Conservation (phyloP, 2,329 filamentous ascomycete genomes). For the Diaporthe sp. region DNA sequence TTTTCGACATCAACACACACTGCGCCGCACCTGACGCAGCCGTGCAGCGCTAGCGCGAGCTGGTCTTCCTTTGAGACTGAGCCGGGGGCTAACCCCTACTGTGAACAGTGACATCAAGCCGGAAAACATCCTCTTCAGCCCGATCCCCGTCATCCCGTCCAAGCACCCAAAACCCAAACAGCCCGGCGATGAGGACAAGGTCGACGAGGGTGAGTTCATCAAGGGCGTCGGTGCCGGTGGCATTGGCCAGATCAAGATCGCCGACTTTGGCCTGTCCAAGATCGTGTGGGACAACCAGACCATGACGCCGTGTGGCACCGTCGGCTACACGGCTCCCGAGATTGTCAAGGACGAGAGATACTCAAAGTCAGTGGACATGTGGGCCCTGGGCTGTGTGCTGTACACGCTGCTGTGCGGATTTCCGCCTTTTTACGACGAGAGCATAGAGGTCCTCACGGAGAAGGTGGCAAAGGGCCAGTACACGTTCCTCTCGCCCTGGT, state of each 20-base stretch:
- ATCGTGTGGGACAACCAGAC: constrained; percentile 98
- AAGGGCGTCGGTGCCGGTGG: constrained; percentile 86
- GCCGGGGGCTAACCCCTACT: not conserved
- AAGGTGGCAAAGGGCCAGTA: constrained; percentile 98
- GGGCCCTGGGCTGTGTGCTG: constrained; percentile 95
- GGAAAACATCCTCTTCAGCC: constrained; percentile 95
- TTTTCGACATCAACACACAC: constrained; percentile 17
- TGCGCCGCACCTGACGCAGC: not conserved
- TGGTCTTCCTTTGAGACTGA: not conserved
- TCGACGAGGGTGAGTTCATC: constrained; percentile 94
- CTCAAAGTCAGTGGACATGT: constrained; percentile 99
- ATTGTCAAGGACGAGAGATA: constrained; percentile 99
- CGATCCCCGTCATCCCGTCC: constrained; percentile 84
- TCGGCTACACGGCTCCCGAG: constrained; percentile 97
- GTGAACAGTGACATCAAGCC: constrained; percentile 91
- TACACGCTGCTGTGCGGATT: constrained; percentile 98
- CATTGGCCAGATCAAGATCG: constrained; percentile 96
- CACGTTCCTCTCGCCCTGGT: constrained; percentile 98
- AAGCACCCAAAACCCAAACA: constrained; percentile 84
- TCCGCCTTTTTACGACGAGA: constrained; percentile 98
- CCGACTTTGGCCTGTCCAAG: constrained; percentile 97
- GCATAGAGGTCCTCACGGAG: constrained; percentile 95
- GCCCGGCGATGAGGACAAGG: constrained; percentile 96
- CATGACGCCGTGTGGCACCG: constrained; percentile 99
- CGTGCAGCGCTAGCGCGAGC: constrained; percentile 2